Conservation (phyloP, 2,329 filamentous ascomycete genomes). For the Trichophyton simii region DNA sequence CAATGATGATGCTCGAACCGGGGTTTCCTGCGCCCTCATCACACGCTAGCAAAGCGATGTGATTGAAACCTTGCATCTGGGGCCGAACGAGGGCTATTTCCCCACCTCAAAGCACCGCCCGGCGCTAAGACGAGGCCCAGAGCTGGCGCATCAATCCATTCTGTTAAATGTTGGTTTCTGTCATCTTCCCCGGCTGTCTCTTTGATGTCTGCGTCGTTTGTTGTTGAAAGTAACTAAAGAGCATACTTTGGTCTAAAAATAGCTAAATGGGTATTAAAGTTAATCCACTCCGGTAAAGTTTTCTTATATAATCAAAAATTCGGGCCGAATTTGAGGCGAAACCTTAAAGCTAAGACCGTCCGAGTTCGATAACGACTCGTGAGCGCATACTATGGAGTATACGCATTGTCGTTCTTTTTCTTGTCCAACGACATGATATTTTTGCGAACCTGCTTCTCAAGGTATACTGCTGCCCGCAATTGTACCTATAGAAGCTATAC, state of each 20-base stretch:
- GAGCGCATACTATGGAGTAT: too few species aligned
- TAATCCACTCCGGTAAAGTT: background rate
- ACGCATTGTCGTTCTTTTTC: too few species aligned
- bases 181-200: background rate
- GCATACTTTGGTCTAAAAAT: background rate
- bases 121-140: background rate
- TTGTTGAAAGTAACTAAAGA: background rate
- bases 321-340: background rate
- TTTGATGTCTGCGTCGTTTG: background rate
- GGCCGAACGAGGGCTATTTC: background rate
- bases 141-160: background rate
- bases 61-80: conserved; percentile 1
- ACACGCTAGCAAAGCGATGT: conserved; percentile 5
- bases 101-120: background rate
- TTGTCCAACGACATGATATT: background rate
- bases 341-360: background rate
- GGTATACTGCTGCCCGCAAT: background rate
- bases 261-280: background rate
- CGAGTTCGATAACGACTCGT: too few species aligned
- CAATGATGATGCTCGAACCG: background rate
- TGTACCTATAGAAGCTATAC: background rate
- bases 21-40: conserved; percentile 5
- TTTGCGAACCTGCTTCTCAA: background rate
- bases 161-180: background rate
- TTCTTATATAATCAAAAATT: background rate